Base-by-base conservation (phyloP, 1,139 yeast genomes). In the Casaregolazyma lundiana region DNA sequence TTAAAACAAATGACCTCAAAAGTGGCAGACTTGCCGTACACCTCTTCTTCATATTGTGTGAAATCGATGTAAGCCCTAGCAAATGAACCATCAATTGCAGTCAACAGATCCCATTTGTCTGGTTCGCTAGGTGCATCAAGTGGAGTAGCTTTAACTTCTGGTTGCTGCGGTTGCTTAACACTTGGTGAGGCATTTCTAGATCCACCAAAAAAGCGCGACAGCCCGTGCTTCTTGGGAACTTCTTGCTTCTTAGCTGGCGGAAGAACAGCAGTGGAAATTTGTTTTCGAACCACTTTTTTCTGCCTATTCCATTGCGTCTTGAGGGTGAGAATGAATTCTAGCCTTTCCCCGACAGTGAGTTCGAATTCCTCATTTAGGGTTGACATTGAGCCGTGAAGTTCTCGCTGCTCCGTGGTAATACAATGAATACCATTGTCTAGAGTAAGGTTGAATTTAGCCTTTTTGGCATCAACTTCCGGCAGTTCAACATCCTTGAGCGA, bases 371-470 rank as follows among this genome's bases (percentile, higher is more conserved):
- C 90, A 45, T 81, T 81, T 45, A 90, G 70, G 7, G 66, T 50
- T 18, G 80, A 71, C 19, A 68, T 64, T 4, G 22, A n/a, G 41
- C 64, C 63, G 5, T 67, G 61, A 49, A 86, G 60, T 4, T 70
- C 65, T 57, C 77, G 74, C 63, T 73, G 77, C 18, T 87, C 82
- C 0, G 97, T 90, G 38, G 82, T 79, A 41, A 89, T 80, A 49
- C 92, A 80, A 61, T 92, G 96, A 35, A 84, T 80, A 2, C 97
- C 96, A 64, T 92, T 92, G 64, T 92, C 97, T 55, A 92, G 71
- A 6, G 88, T 80, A 38, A 89, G 61, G 40, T 80, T 77, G 65
- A 86, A 81, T 46, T 76, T 74, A 1, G 90, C 90, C 34, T 78
- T 70, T 50, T 81, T 81, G 17, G 66, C 65, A 46, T 80, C 64